A percentile compares a stretch with the other conserved stretches of the same genome.
Evolutionary conservation across 108 stramenopile species (phyloP).

Genomic region (Nitzschia putrida): DNA sequence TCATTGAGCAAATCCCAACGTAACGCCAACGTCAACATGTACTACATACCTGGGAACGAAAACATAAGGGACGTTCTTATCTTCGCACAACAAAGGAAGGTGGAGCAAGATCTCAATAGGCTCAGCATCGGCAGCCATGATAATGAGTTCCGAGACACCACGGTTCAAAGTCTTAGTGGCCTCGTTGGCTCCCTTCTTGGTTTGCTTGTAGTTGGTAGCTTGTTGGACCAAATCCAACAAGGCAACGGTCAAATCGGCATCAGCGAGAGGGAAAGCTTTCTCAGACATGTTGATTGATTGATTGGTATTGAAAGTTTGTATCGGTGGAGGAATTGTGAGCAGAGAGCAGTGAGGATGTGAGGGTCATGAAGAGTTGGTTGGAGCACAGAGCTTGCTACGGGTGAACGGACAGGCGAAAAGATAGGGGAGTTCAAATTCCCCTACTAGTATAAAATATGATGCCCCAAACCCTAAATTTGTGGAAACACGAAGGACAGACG

Average conservation of each 20-base stretch:
- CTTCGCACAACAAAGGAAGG: slow-evolving; percentile 98
- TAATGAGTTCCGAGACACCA: slow-evolving; percentile 97
- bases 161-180: slow-evolving; percentile 99
- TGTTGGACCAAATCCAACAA: slow-evolving; percentile 98
- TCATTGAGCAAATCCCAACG: neutral
- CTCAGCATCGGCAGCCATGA: slow-evolving; percentile 99
- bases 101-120: slow-evolving; percentile 99
- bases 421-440: no score
- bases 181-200: slow-evolving; percentile 99
- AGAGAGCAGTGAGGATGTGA: no score
- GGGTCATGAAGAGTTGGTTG: neutral
- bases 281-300: slow-evolving; percentile 74
- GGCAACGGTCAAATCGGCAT: slow-evolving; percentile 96
- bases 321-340: neutral
- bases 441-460: no score
- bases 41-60: slow-evolving; percentile 92
- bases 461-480: no score
- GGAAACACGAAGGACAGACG: no score
- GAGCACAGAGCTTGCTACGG: no score
- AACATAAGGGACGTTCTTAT: slow-evolving; percentile 99
- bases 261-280: slow-evolving; percentile 98
- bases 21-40: neutral
- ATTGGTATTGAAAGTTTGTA: neutral
- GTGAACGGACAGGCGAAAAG: no score
- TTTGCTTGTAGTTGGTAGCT: slow-evolving; percentile 92